Base-by-base conservation (phyloP, 345 rosid species). In the Adansonia digitata region DNA sequence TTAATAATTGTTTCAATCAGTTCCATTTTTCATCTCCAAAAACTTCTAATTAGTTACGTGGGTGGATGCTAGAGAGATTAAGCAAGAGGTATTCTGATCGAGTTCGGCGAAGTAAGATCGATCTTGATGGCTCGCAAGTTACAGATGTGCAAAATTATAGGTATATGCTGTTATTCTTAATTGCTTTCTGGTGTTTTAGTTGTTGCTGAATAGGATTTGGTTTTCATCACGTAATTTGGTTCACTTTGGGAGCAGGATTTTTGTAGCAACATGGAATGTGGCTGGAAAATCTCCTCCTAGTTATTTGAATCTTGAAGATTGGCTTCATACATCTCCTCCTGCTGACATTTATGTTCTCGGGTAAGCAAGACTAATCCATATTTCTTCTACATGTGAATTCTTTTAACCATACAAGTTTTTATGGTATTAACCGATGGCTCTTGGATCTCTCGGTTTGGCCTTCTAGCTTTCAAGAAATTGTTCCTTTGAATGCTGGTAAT, bases 241-340 rank as follows among this genome's bases (percentile, higher is more conserved):
- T 17, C 22, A 6, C 14, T 55, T 7, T 53, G 61, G 80, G 20
- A 20, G 20, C 78, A 93, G 98, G 79, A 82, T 92, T 43, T 91
- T 92, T 84, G 96, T 91, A 51, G 98, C 99, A n/a, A 95, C 99
- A 53, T 95, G 99, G 99, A 95, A 95, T 78, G 99, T 95, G 70
- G 99, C 93, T 77, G 99, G 99, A 39, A 92, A 91, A 77, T 86
- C 98, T 68, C 98, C 99, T 15, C 97, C 98, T 31, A 87, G 83
- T 80, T 45, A 73, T 78, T 81, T 95, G 82, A 92, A 82, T 81
- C 90, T 95, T 45, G 98, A 95, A 55, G 99, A 95, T 75, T 95
- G 99, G 99, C 97, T 95, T 76, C 96, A 88, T 72, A 83, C 97
- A 64, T 90, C 94, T 31, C 93, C 95, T 78, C 93, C 98, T 73